phyloP scores from a whole-genome alignment of 1,284 basidiomycete genomes.

The Fomitiporia mediterranea region DNA sequence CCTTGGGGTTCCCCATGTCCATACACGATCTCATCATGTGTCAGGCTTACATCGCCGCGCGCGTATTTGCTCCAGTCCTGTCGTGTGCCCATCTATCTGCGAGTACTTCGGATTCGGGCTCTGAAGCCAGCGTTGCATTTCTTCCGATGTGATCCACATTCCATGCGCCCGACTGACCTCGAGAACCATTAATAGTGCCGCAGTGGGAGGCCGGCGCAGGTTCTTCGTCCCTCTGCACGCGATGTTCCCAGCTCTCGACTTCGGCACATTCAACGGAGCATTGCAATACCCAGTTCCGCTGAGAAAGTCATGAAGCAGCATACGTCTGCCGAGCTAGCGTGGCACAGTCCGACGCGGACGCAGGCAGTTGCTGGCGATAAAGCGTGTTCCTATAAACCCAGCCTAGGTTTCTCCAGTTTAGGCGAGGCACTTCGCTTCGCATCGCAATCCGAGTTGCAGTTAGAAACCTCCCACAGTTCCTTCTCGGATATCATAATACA shows the following conservation, averaged over 20 bases:
- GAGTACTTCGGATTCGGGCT: background rate
- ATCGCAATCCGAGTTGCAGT: background rate
- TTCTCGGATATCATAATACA: constrained; percentile 4
- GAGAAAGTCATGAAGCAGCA: too few species aligned
- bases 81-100: background rate
- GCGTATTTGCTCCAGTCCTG: background rate
- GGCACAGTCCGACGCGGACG: too few species aligned
- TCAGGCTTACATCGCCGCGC: background rate
- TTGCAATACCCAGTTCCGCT: constrained; percentile 1
- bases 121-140: background rate
- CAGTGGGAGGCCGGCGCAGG: background rate
- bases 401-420: background rate
- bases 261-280: background rate
- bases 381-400: too few species aligned
- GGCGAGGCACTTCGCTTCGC: background rate
- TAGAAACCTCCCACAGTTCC: background rate
- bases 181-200: background rate
- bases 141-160: background rate
- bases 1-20: background rate
- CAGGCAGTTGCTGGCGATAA: too few species aligned
- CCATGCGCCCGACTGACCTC: background rate
- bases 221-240: background rate
- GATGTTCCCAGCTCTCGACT: background rate
- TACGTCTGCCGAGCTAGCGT: too few species aligned
- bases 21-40: background rate